Evolutionary conservation across 768 basidiomycete species (phyloP).

Genomic region (Mycena epipterygia): DNA sequence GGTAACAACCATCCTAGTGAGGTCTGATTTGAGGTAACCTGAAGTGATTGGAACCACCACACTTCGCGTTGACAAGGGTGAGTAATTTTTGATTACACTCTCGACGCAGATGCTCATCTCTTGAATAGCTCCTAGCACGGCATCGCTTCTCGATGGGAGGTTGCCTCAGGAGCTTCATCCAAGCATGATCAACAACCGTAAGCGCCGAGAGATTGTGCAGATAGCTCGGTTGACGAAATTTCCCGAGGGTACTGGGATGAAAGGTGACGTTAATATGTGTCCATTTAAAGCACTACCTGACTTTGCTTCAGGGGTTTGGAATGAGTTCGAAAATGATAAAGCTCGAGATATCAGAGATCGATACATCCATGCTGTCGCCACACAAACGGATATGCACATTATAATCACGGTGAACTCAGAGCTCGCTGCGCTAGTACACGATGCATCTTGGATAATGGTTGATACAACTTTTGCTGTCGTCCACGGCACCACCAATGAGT

Average conservation of each 20-base stretch:
- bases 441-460: constrained; percentile 25
- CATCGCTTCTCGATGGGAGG: not conserved
- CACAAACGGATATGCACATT: not conserved
- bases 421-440: not conserved
- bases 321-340: not conserved
- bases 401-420: constrained; percentile 7
- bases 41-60: too few species aligned
- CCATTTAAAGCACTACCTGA: not conserved
- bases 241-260: not conserved
- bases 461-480: constrained; percentile 22
- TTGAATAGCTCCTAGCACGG: not conserved
- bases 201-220: not conserved
- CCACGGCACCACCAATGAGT: constrained; percentile 12
- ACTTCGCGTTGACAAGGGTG: too few species aligned
- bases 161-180: not conserved
- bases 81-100: too few species aligned
- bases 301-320: not conserved
- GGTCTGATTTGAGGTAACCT: too few species aligned
- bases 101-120: too few species aligned
- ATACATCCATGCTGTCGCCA: constrained; percentile 4
- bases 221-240: not conserved
- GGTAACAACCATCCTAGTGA: too few species aligned
- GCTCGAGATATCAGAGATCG: not conserved
- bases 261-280: not conserved
- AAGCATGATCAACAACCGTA: not conserved